Base-by-base conservation (phyloP, 805 yeast genomes). In the Candida easanensis region DNA sequence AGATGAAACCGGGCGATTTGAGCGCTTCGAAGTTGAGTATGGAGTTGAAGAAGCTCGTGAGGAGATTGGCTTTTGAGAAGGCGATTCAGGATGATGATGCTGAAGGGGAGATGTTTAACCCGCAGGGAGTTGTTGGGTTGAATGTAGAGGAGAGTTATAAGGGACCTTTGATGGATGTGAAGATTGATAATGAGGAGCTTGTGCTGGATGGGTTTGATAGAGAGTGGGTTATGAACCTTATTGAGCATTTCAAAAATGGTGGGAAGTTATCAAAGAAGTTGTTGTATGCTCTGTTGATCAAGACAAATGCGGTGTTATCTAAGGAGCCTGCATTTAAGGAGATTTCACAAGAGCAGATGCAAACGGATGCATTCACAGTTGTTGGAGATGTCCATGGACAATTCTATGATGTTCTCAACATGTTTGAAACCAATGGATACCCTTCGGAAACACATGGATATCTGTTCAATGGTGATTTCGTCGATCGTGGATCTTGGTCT, bases 341-440 rank as follows among this genome's bases (percentile, higher is more conserved):
- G 58, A 60, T 91, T 31, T 68, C 69, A 46, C 67, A 51, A 48
- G 44, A 20, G 18, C 38, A 22, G n/a, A 44, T 43, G 38, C 18
- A 32, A 21, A 41, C 44, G 28, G 34, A 16, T 10, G 32, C 53
- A 46, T 71, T 91, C 36, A 88, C 97, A 1, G 86, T 93, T 9
- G 93, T 96, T 54, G 99, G 99, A 52, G 99, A 93, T 63, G 91
- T 97, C 0, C 99, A 93, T 63, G 99, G 99, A 32, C 99, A 93
- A 65, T 89, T 85, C 61, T 91, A 77, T 57, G 99, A 93, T 61
- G 81, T 93, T 40, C 65, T 91, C 56, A 84, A 89, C 60, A 73
- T 93, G 41, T 91, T 93, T 64, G 63, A 74, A 26, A 72, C 61
- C 34, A 90, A 80, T 58, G 98, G 98, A 14, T 65, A 71, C 53